Evolutionary conservation across 257 asterid genomes (phyloP).

Genomic region (Solanum lignicaule): DNA sequence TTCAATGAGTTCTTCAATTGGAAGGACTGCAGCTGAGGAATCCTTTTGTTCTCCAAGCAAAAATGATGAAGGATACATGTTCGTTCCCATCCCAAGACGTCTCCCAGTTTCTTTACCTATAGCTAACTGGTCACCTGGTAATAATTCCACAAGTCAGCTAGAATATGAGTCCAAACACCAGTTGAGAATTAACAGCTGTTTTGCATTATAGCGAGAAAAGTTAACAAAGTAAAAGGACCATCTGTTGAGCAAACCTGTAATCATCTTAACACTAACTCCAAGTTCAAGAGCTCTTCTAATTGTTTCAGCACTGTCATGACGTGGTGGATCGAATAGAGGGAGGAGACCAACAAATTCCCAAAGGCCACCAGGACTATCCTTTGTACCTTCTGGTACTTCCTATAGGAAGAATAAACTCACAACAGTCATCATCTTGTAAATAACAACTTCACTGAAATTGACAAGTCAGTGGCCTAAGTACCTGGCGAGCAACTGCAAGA

Average conservation of each 20-base stretch:
- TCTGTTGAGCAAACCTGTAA: conserved; percentile 28
- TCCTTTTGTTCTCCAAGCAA: conserved; percentile 46
- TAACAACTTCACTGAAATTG: background rate
- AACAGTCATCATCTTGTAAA: background rate
- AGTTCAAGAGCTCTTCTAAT: conserved; percentile 56
- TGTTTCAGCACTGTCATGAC: conserved; percentile 63
- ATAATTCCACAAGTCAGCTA: background rate
- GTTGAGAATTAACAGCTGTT: background rate
- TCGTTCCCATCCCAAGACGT: conserved; percentile 60
- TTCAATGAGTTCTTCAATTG: conserved; percentile 54
- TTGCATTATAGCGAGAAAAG: background rate
- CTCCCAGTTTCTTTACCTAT: conserved; percentile 57
- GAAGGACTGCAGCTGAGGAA: conserved; percentile 29
- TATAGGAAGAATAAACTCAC: background rate
- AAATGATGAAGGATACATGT: conserved; percentile 58
- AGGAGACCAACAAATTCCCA: conserved; percentile 73
- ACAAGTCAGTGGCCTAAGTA: background rate
- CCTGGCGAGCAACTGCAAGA: conserved; percentile 57
- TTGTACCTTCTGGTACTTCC: conserved; percentile 47
- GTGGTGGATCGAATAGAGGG: conserved; percentile 65
- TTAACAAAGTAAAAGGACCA: background rate
- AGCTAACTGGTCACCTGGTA: conserved; percentile 50
- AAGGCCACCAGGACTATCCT: conserved; percentile 48
- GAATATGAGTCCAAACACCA: background rate
- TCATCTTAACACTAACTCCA: conserved; percentile 68